Evolutionary conservation across 441 rosid genomes (phyloP).

Genomic region (Theobroma grandiflorum): DNA sequence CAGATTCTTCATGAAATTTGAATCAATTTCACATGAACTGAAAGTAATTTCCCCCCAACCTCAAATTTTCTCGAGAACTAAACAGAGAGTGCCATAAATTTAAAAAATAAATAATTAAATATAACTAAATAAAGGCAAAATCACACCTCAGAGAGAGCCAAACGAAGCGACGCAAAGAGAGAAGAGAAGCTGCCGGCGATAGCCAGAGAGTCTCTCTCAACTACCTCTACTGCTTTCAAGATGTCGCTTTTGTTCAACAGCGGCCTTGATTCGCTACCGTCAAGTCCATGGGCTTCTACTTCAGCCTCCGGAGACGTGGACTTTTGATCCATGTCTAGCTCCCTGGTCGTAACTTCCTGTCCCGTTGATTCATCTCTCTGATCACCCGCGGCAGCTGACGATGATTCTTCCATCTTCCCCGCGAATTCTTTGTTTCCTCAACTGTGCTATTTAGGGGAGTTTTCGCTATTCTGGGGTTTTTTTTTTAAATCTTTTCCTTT

Average conservation of each 20-base stretch:
- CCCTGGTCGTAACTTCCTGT: slow-evolving; percentile 16
- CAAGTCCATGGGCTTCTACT: slow-evolving; percentile 12
- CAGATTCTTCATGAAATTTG: background rate
- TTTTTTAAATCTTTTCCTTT: background rate
- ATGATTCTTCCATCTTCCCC: slow-evolving; percentile 40
- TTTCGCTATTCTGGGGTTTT: background rate
- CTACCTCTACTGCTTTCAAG: slow-evolving; percentile 59
- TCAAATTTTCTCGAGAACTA: slow-evolving; percentile 7
- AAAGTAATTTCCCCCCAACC: background rate
- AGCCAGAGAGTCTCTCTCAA: slow-evolving; percentile 82
- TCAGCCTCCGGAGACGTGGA: slow-evolving; percentile 29
- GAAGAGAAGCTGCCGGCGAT: slow-evolving; percentile 83
- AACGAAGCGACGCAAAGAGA: slow-evolving; percentile 79
- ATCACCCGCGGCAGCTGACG: slow-evolving; percentile 22
- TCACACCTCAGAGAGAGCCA: slow-evolving; percentile 80
- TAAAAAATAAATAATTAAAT: background rate
- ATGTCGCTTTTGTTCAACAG: slow-evolving; percentile 47
- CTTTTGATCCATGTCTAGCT: slow-evolving; percentile 16
- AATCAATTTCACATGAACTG: background rate
- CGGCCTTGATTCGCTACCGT: slow-evolving; percentile 26
- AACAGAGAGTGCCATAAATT: background rate
- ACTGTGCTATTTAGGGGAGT: background rate
- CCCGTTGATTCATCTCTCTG: slow-evolving; percentile 21
- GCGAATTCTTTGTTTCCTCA: background rate
- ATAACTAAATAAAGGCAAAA: background rate